Evolutionary conservation across 1,284 basidiomycete species (phyloP).

Genomic region (Ceratobasidium sp.): DNA sequence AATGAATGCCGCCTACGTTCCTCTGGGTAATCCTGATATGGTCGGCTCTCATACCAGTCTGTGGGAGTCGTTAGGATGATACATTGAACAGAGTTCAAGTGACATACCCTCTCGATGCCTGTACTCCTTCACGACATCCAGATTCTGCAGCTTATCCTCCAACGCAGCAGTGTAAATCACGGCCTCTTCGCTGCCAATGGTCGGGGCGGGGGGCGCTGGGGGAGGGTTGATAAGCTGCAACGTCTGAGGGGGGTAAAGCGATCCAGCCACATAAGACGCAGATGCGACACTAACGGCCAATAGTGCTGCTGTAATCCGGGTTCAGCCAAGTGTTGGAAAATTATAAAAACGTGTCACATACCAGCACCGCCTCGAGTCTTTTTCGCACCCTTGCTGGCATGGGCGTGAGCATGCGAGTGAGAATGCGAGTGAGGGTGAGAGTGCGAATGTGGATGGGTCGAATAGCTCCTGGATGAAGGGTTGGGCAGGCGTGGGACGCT

Average conservation of each 20-base stretch:
- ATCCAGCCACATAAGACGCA: conserved; percentile 59
- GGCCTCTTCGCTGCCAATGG: conserved; percentile 67
- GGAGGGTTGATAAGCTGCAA: conserved; percentile 72
- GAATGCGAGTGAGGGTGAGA: conserved; percentile 4
- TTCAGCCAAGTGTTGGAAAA: not conserved
- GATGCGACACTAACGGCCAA: conserved; percentile 37
- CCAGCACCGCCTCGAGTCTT: conserved; percentile 4
- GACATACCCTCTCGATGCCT: conserved; percentile 49
- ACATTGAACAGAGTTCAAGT: conserved; percentile 24
- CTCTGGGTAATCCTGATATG: conserved; percentile 60
- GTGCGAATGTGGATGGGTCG: conserved; percentile 6
- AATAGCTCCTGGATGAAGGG: not conserved
- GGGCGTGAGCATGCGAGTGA: conserved; percentile 1
- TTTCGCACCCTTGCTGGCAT: not conserved
- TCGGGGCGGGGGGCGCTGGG: conserved; percentile 68
- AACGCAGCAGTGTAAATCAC: conserved; percentile 64
- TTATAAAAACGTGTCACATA: not conserved
- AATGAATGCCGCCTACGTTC: conserved; percentile 78
- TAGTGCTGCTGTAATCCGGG: conserved; percentile 13
- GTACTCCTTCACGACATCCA: conserved; percentile 66
- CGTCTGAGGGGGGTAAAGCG: conserved; percentile 67
- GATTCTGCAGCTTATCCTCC: conserved; percentile 70
- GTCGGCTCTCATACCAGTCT: conserved; percentile 40
- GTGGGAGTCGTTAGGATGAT: conserved; percentile 51
- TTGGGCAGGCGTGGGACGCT: not conserved